Evolutionary conservation across 2,329 filamentous ascomycete species (phyloP).

Genomic region (Phaeosphaeriaceae sp.): DNA sequence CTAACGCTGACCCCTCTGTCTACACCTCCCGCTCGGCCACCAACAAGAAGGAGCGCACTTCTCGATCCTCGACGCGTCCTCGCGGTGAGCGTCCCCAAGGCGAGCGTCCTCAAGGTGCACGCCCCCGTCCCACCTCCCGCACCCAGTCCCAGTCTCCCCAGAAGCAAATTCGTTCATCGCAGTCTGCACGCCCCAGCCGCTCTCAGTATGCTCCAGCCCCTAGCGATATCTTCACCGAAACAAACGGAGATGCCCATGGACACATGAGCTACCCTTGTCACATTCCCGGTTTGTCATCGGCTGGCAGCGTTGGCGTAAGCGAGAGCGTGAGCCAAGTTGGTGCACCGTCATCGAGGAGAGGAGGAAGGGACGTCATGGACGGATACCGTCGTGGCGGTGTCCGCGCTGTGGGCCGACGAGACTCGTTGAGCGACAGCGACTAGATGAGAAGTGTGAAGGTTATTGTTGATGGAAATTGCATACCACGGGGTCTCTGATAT

Average conservation of each 20-base stretch:
- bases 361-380: constrained; percentile 51
- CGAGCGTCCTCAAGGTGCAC: constrained; percentile 26
- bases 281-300: constrained; percentile 59
- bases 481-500: background rate
- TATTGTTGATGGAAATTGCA: background rate
- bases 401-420: constrained; percentile 52
- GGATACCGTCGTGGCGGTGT: constrained; percentile 51
- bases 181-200: constrained; percentile 19
- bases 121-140: constrained; percentile 27
- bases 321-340: constrained; percentile 51
- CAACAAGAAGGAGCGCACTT: constrained; percentile 14
- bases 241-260: constrained; percentile 50
- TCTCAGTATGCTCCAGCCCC: constrained; percentile 14
- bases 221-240: constrained; percentile 48
- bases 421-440: constrained; percentile 63
- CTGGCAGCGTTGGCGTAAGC: constrained; percentile 41
- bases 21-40: constrained; percentile 26
- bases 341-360: constrained; percentile 44
- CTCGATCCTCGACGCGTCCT: constrained; percentile 21
- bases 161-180: constrained; percentile 42
- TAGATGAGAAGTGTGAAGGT: constrained; percentile 1
- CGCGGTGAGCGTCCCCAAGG: constrained; percentile 18
- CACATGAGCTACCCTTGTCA: constrained; percentile 64
- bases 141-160: constrained; percentile 38
- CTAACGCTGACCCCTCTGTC: constrained; percentile 42